Evolutionary conservation across 2,329 filamentous ascomycete genomes (phyloP).

Genomic region (Hymenoscyphus repandus): DNA sequence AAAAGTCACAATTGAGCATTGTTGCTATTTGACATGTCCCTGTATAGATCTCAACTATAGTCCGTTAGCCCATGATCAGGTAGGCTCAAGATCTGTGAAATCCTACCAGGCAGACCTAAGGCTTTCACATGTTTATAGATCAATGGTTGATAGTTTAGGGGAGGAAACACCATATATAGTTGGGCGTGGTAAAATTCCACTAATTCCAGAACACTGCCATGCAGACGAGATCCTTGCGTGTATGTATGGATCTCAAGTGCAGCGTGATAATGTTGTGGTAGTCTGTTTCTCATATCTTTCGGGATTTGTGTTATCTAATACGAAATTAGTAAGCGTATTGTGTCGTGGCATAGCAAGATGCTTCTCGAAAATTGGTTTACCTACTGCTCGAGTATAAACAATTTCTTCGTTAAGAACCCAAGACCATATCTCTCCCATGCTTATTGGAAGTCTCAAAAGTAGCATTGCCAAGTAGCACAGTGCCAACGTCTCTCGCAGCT

Average conservation of each 20-base stretch:
- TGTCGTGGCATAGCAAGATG: not conserved
- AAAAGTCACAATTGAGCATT: constrained; percentile 45
- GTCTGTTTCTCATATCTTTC: constrained; percentile 56
- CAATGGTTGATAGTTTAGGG: constrained; percentile 64
- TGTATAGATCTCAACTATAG: constrained; percentile 58
- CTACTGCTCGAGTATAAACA: constrained; percentile 64
- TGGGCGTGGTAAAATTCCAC: constrained; percentile 59
- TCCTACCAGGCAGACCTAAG: constrained; percentile 68
- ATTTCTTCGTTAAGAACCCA: constrained; percentile 67
- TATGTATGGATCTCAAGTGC: constrained; percentile 48
- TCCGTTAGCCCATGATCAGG: constrained; percentile 17
- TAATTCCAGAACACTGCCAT: constrained; percentile 57
- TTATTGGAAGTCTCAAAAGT: constrained; percentile 70
- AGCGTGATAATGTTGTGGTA: constrained; percentile 57
- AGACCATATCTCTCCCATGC: constrained; percentile 63
- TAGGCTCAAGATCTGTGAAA: not conserved
- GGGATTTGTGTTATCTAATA: constrained; percentile 52
- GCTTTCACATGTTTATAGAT: constrained; percentile 65
- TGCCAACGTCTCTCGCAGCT: constrained; percentile 67
- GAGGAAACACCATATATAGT: constrained; percentile 66
- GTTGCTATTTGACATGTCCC: constrained; percentile 48
- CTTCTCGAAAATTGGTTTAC: constrained; percentile 20
- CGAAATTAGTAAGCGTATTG: not conserved
- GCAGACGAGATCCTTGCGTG: constrained; percentile 53
- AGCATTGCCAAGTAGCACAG: constrained; percentile 76